Conservation (phyloP, 169 alveolate species). For the Theileria parva region DNA sequence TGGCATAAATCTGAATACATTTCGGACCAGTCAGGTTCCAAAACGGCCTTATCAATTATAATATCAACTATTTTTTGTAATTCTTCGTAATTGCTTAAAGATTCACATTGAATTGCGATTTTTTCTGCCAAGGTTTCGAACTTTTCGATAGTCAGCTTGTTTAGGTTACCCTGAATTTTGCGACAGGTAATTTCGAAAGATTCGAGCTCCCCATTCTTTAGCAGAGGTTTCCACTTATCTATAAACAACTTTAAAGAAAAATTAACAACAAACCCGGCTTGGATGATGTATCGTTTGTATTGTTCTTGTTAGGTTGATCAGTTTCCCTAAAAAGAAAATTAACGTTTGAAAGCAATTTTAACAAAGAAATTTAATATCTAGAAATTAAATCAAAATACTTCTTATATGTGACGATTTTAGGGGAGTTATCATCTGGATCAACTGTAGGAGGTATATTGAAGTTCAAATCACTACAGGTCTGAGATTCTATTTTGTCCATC, state of each 20-base stretch:
- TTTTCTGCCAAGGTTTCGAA: slow-evolving; percentile 86
- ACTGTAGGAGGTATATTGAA: slow-evolving; percentile 23
- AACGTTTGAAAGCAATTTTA: background rate
- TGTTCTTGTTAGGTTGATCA: background rate
- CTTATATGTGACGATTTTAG: slow-evolving; percentile 5
- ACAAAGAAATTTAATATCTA: background rate
- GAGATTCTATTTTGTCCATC: slow-evolving; percentile 63
- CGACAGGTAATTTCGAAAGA: slow-evolving; percentile 60
- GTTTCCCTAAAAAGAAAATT: slow-evolving; percentile 11
- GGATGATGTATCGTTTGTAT: background rate
- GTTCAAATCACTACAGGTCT: slow-evolving; percentile 39
- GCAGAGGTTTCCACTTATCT: slow-evolving; percentile 48
- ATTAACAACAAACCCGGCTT: slow-evolving; percentile 8
- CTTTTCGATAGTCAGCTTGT: slow-evolving; percentile 87
- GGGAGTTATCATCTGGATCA: slow-evolving; percentile 6
- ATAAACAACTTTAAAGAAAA: background rate
- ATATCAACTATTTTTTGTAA: slow-evolving; percentile 78
- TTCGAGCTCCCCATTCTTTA: slow-evolving; percentile 18
- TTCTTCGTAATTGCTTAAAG: slow-evolving; percentile 71
- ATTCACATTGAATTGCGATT: slow-evolving; percentile 81
- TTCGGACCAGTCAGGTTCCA: slow-evolving; percentile 90
- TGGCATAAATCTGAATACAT: slow-evolving; percentile 91
- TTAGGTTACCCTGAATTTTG: slow-evolving; percentile 80
- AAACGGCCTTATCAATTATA: slow-evolving; percentile 84
- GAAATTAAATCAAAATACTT: slow-evolving; percentile 2